Percentiles rank a stretch among this genome's conserved stretches.
phyloP scores from a whole-genome alignment of 805 yeast species.

The Yamadazyma laniorum region DNA sequence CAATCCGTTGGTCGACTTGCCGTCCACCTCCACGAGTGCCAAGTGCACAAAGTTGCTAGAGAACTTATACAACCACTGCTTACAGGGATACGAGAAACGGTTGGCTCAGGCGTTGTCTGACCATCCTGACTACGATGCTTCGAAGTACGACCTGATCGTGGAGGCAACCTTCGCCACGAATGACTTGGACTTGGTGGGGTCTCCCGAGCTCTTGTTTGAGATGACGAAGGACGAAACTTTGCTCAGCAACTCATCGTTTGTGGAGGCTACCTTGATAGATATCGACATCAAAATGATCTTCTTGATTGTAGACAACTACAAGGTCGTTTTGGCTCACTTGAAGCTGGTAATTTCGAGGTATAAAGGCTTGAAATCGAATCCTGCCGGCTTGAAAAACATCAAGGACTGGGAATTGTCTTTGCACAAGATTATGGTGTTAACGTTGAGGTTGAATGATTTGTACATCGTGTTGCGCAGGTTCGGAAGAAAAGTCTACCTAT shows the following conservation, averaged over 20 bases:
- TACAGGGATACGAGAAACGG: constrained; percentile 39
- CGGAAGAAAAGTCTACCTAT: constrained; percentile 47
- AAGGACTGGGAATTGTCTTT: constrained; percentile 29
- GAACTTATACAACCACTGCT: constrained; percentile 24
- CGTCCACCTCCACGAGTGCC: constrained; percentile 21
- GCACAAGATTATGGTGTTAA: constrained; percentile 47
- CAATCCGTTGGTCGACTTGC: constrained; percentile 30
- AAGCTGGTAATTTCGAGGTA: constrained; percentile 18
- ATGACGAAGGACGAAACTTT: constrained; percentile 4
- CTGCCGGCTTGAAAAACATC: constrained; percentile 21
- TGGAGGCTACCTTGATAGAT: constrained; percentile 34
- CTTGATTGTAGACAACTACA: constrained; percentile 24
- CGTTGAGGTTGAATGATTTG: constrained; percentile 49
- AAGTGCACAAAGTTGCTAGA: constrained; percentile 30
- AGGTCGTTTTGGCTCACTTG: constrained; percentile 25
- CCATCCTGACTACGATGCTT: constrained; percentile 7
- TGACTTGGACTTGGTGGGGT: constrained; percentile 11
- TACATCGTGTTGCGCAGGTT: constrained; percentile 46
- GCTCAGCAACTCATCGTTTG: constrained; percentile 5
- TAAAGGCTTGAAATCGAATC: constrained; percentile 10
- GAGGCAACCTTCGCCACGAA: constrained; percentile 6
- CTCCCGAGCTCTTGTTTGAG: constrained; percentile 7
- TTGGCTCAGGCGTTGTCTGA: constrained; percentile 26
- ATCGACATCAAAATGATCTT: constrained; percentile 37
- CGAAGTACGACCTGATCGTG: constrained; percentile 5